Conservation (phyloP, 2,329 filamentous ascomycete genomes). For the Arthrobotrys iridis region DNA sequence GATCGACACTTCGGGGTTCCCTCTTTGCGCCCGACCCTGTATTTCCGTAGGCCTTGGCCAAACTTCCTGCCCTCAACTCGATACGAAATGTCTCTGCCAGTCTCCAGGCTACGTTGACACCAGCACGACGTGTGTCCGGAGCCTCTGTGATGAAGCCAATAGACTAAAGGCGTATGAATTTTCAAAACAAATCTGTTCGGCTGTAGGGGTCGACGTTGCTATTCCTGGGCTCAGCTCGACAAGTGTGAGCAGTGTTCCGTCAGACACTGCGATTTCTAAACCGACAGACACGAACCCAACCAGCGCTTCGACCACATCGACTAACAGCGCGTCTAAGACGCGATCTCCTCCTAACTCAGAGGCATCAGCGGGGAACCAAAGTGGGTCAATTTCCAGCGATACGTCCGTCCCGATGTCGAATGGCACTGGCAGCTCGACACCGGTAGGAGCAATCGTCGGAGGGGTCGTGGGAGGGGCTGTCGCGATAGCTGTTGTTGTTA, state of each 20-base stretch:
- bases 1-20: constrained; percentile 59
- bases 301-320: not conserved
- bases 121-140: constrained; percentile 6
- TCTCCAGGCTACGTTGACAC: constrained; percentile 57
- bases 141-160: constrained; percentile 13
- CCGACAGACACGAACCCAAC: not conserved
- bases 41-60: constrained; percentile 65
- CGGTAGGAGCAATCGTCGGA: constrained; percentile 15
- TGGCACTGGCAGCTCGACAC: not conserved
- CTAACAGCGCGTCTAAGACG: not conserved
- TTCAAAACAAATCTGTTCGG: not conserved
- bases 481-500: constrained; percentile 2
- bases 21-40: constrained; percentile 62
- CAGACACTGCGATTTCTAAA: not conserved
- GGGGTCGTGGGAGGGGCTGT: constrained; percentile 16
- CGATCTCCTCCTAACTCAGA: not conserved
- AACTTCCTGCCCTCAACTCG: constrained; percentile 61
- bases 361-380: not conserved
- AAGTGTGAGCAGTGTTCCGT: not conserved
- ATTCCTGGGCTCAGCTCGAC: constrained; percentile 21
- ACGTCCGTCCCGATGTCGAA: not conserved
- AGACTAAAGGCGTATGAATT: not conserved
- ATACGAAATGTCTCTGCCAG: constrained; percentile 60
- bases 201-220: constrained; percentile 4
- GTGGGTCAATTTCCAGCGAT: not conserved